Conservation (phyloP, 768 basidiomycete genomes). For the Collybia nuda region DNA sequence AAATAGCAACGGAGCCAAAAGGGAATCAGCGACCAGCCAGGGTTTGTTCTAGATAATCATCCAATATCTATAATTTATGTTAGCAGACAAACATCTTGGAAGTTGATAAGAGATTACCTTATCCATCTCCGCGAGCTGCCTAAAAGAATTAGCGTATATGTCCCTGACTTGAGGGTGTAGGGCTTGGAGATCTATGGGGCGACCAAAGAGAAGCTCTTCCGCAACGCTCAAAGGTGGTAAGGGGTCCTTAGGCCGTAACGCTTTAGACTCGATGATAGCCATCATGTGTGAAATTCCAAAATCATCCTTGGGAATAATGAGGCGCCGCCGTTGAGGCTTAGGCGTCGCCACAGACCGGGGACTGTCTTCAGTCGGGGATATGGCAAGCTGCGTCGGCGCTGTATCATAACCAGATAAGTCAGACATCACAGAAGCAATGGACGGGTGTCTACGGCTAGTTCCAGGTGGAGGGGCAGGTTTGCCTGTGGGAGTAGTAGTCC, state of each 20-base stretch:
- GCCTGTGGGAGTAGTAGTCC: constrained; percentile 36
- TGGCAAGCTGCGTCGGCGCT: constrained; percentile 18
- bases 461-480: constrained; percentile 17
- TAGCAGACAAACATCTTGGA: neutral
- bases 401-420: constrained; percentile 56
- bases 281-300: constrained; percentile 88
- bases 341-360: constrained; percentile 24
- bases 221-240: constrained; percentile 52
- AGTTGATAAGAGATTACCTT: constrained; percentile 44
- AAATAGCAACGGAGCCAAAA: neutral
- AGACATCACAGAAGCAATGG: constrained; percentile 75
- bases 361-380: constrained; percentile 22
- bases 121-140: constrained; percentile 78
- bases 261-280: constrained; percentile 77
- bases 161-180: constrained; percentile 74
- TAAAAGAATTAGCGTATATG: constrained; percentile 69
- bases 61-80: neutral
- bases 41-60: constrained; percentile 13
- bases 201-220: constrained; percentile 74
- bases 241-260: constrained; percentile 34
- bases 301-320: constrained; percentile 69
- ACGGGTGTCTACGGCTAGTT: constrained; percentile 54
- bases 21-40: constrained; percentile 6
- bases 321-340: constrained; percentile 42
- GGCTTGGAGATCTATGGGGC: constrained; percentile 54